Base-by-base conservation (phyloP, 306 rosid species). In the Spatholobus suberectus region DNA sequence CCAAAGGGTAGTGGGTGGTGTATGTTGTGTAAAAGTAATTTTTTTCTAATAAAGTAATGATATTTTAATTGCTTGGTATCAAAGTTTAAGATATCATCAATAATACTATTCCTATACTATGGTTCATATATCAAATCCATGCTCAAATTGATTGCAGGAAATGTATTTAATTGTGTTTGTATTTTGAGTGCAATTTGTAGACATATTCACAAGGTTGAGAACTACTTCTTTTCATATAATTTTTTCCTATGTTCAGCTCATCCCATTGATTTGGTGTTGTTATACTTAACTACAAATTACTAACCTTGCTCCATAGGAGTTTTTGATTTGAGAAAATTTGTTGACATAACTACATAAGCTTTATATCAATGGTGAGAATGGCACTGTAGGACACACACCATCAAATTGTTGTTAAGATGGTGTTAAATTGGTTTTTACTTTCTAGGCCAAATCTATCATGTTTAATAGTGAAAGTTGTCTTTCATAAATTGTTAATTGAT, bases 171-270 rank as follows among this genome's bases (percentile, higher is more conserved):
- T 61, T 71, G 32, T 61, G 40, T 51, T 46, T 43, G 47, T 73
- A 27, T 61, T 81, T 73, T 54, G 11, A 26, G 51, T 12, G 29
- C 14, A 4, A 58, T 65, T 63, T 37, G 26, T n/a, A 18, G 37
- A 74, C 46, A n/a, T 12, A 44, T 49, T 23, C 70, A 38, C 55
- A 13, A 32, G 47, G 77, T 70, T 77, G 73, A 61, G 73, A 62
- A 44, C 14, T 15, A 65, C 23, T 35, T 4, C 81, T 77, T 62
- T 46, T 63, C 17, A 17, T n/a, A 23, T 38, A 38, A 57, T 4
- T 3, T 75, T 57, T 55, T 41, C 6, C 58, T 61, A 1, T 65
- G 8, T 62, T 44, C 61, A 44, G 46, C 44, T 61, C 8, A 29
- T 13, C 44, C 6, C 59, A 77, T 26, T 77, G 20, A 41, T 63